A percentile compares a stretch with the other conserved stretches of the same genome.
Evolutionary conservation across 768 basidiomycete species (phyloP).

Genomic region (Suillus tomentosus): DNA sequence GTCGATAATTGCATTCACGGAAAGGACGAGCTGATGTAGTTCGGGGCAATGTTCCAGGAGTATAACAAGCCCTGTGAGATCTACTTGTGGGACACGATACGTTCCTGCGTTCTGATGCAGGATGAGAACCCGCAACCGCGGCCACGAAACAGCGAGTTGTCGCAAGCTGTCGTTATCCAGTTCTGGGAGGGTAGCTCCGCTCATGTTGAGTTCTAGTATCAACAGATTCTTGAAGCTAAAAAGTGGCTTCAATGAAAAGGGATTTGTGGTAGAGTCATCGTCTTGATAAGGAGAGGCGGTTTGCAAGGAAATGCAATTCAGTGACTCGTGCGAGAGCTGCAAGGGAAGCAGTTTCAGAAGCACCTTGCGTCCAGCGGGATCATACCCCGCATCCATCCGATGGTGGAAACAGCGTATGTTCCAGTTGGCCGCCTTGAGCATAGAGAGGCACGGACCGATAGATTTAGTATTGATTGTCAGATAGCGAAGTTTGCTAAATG

Average conservation of each 20-base stretch:
- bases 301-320: constrained; percentile 7
- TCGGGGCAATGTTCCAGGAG: constrained; percentile 3
- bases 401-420: constrained; percentile 12
- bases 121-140: constrained; percentile 29
- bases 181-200: constrained; percentile 11
- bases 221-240: constrained; percentile 25
- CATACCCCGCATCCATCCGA: constrained; percentile 10
- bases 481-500: constrained; percentile 8
- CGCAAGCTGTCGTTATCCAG: constrained; percentile 27
- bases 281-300: neutral
- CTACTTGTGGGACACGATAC: neutral
- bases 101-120: constrained; percentile 10
- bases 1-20: constrained; percentile 30
- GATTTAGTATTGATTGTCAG: constrained; percentile 5
- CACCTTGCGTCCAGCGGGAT: constrained; percentile 5
- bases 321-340: constrained; percentile 3
- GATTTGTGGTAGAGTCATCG: constrained; percentile 30
- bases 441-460: constrained; percentile 3
- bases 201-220: constrained; percentile 23
- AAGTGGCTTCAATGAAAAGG: constrained; percentile 26
- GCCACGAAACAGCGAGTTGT: constrained; percentile 31
- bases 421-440: constrained; percentile 8
- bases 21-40: constrained; percentile 4
- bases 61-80: constrained; percentile 7
- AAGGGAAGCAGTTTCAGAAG: neutral